Base-by-base conservation (phyloP, 176 grass and related monocot species). In the Phyllostachys edulis region DNA sequence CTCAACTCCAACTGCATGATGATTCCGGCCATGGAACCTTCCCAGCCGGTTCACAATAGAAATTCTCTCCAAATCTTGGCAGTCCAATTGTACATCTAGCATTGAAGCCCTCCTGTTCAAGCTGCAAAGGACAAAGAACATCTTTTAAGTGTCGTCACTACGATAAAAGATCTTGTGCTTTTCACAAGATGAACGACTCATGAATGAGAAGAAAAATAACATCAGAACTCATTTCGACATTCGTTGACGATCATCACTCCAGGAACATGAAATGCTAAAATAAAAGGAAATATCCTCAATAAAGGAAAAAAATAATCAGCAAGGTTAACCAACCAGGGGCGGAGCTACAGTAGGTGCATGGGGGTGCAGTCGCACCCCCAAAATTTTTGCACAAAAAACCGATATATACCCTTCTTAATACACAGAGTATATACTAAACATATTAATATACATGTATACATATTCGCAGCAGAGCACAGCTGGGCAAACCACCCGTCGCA, bases 11-110 rank as follows among this genome's bases (percentile, higher is more conserved):
- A 70, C 78, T 69, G 73, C 74, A 86, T 91, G 12, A 63, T 29
- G 90, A 41, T 84, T 89, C 72, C 95, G 90, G 20, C 89, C 92
- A 87, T 97, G 92, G 71, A 97, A 94, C 78, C 83, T 97, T 77
- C 90, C 95, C 82, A 97, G 47, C 37, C 90, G 84, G 62, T 97
- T 97, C 64, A 97, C 82, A 69, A 91, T 85, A 47, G 92, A 94
- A 80, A 94, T 93, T 84, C 90, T 94, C 75, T 97, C 95, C 90
- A 97, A 85, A 79, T 97, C 95, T 75, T 94, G 95, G 82, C 92
- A 93, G 54, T 97, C 95, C 73, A 97, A 71, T 80, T 92, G 95
- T 65, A 91, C 85, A 66, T 97, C 95, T 77, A 97, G 84, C 78
- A 93, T 89, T 9, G 92, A 93, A 34, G 92, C 84, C 62, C 75